Evolutionary conservation across 1,284 basidiomycete species (phyloP).

Genomic region (Exobasidium cylindrosporum): DNA sequence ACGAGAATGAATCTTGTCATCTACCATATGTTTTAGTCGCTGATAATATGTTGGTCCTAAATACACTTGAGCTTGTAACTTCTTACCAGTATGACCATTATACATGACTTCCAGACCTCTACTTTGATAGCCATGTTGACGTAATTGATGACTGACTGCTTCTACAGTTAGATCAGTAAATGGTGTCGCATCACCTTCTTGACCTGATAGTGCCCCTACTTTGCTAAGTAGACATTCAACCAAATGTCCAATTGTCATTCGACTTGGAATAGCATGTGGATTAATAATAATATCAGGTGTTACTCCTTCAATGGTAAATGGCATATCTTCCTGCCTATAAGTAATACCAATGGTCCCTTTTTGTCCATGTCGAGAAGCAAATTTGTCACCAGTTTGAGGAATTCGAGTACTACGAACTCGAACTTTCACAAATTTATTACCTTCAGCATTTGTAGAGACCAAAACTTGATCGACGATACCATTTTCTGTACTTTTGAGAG

Average conservation of each 20-base stretch:
- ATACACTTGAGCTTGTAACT: constrained; percentile 96
- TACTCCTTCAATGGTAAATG: constrained; percentile 93
- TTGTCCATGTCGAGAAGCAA: constrained; percentile 97
- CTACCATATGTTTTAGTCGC: constrained; percentile 99
- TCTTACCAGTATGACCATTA: constrained; percentile 94
- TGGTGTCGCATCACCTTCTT: constrained; percentile 96
- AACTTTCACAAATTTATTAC: constrained; percentile 97
- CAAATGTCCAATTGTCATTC: constrained; percentile 99
- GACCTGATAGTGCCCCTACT: constrained; percentile 90
- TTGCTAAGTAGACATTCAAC: constrained; percentile 97
- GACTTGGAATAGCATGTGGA: constrained; percentile 97
- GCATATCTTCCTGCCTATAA: constrained; percentile 99
- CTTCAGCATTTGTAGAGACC: constrained; percentile 91
- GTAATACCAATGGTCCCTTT: constrained; percentile 99
- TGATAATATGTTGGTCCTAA: constrained; percentile 99
- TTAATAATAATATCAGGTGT: constrained; percentile 98
- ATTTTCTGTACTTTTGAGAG: constrained; percentile 94
- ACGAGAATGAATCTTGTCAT: constrained; percentile 98
- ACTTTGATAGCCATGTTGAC: constrained; percentile 64
- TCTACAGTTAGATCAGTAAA: constrained; percentile 98
- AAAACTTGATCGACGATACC: constrained; percentile 97
- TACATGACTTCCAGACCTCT: constrained; percentile 96
- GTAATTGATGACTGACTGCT: constrained; percentile 58
- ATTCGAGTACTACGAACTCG: constrained; percentile 91
- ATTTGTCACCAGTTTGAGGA: constrained; percentile 98